Evolutionary conservation across 2,329 filamentous ascomycete species (phyloP), one percentile per base, ranked within the genome.

Genomic region (Rhytidhysteron rufulum): DNA sequence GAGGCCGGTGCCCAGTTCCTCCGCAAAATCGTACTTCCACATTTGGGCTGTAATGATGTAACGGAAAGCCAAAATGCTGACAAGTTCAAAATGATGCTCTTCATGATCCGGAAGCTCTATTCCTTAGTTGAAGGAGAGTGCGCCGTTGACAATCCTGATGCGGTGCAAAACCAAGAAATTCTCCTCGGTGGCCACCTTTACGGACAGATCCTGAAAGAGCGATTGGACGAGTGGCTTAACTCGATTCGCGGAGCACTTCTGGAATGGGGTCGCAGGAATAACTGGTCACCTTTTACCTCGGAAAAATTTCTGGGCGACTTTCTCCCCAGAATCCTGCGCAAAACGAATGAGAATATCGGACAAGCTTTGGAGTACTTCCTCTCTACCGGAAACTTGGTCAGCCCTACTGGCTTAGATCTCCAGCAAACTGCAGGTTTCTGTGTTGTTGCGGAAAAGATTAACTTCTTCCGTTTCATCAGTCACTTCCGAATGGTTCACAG

Each of bases 401-500:
- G 88, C 72, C 83, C 88, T 11, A 95, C 88, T 21, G 93, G 93
- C 49, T 76, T 98, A 30, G 93, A 98, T 75, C 68, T 96, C 57
- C 93, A 97, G 62, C 93, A 98, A 67, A 84, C 85, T 0, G 93
- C 91, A 10, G 93, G 93, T 47, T 98, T 95, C 66, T 95, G 88
- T 0, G 89, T 98, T 37, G 90, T 97, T 37, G 93, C 93, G 3
- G 93, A 98, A 65, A 97, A 97, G 76, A 91, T 98, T 63, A 98
- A 98, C 71, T 98, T 97, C 65, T 82, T 95, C 58, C 88, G 93
- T 57, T 98, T 97, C 71, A 95, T 98, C 71, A 93, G 88, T 66
- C 93, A 98, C 67, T 98, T 98, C 78, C 86, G 93, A 52, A 96
- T 96, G 89, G 88, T 98, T 42, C 93, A 98, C 72, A 83, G 93